Evolutionary conservation across 331 rosid genomes (phyloP), one percentile per base, ranked within the genome.

Genomic region (Pyracantha coccinea): DNA sequence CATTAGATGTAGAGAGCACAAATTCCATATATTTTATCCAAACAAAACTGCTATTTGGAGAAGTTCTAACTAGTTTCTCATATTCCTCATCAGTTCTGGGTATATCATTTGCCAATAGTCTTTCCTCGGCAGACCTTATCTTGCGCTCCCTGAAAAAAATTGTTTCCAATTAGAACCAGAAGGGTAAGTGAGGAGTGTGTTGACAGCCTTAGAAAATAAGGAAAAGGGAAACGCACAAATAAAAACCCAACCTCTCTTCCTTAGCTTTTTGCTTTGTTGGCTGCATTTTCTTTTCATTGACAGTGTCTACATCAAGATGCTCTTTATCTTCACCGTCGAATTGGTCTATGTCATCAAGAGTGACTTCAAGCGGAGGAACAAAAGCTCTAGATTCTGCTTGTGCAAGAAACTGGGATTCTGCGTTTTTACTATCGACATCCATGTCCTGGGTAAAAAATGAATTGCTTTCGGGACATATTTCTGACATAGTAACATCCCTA

Each of bases 11-110:
- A 41, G 93, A 88, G 57, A 92, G 79, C 82, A 81, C 71, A 71
- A 90, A 92, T 45, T 87, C 97, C 99, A 94, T 92, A 80, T 89
- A 95, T 60, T 90, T 90, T 76, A 92, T 84, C 99, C 97, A 92
- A 32, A 81, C 80, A 83, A 83, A 95, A 85, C 97, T 95, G 85
- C 91, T 92, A 80, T 92, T 92, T 44, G 97, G 97, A 72, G 97
- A 92, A 72, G 87, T 84, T 81, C 99, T 85, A 77, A 90, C 84
- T 80, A 90, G 75, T 85, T 90, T 94, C 86, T 95, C 99, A 79
- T 90, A 95, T 71, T 92, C 97, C 86, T 95, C 99, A 29, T 92
- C 82, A 38, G 88, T 89, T 85, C 89, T 90, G 61, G 99, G 99
- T 38, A 89, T 81, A 83, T 80, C 93, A 58, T 92, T 88, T 86